Evolutionary conservation across 1,139 yeast species (phyloP).

Genomic region (Pichiaceae sp.): DNA sequence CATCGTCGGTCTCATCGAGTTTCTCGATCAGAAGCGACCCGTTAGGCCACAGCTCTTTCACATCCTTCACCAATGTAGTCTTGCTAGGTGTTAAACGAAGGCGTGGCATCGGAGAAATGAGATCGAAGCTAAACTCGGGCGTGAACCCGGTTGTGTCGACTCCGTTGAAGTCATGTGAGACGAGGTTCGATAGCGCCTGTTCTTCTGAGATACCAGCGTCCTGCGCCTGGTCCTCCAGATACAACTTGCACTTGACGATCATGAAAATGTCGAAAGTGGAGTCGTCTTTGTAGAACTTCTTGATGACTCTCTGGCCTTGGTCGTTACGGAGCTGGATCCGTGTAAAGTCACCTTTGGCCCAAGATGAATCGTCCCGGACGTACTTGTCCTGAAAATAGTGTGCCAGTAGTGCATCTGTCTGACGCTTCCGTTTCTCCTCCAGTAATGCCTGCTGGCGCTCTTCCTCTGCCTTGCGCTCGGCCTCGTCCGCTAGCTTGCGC

Average conservation of each 20-base stretch:
- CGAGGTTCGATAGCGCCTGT: slow-evolving; percentile 10
- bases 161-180: slow-evolving; percentile 1
- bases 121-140: slow-evolving; percentile 35
- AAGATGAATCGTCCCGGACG: slow-evolving; percentile 20
- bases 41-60: slow-evolving; percentile 48
- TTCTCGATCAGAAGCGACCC: slow-evolving; percentile 52
- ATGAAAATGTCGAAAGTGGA: slow-evolving; percentile 57
- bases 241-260: slow-evolving; percentile 44
- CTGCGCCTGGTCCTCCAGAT: slow-evolving; percentile 9
- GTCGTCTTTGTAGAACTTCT: slow-evolving; percentile 40
- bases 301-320: slow-evolving; percentile 55
- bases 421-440: slow-evolving; percentile 9
- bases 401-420: slow-evolving; percentile 12
- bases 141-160: slow-evolving; percentile 11
- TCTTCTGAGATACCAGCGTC: slow-evolving; percentile 6
- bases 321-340: slow-evolving; percentile 42
- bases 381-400: slow-evolving; percentile 9
- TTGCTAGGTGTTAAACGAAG: slow-evolving; percentile 29
- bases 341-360: slow-evolving; percentile 21
- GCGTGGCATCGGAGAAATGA: slow-evolving; percentile 56
- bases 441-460: slow-evolving; percentile 4
- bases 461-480: slow-evolving; percentile 9
- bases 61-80: slow-evolving; percentile 29
- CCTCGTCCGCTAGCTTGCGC: slow-evolving; percentile 10
- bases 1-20: slow-evolving; percentile 22